A percentile compares a stretch with the other conserved stretches of the same genome.
Conservation (phyloP, 2,329 filamentous ascomycete genomes). For the Fusarium goolgardi region DNA sequence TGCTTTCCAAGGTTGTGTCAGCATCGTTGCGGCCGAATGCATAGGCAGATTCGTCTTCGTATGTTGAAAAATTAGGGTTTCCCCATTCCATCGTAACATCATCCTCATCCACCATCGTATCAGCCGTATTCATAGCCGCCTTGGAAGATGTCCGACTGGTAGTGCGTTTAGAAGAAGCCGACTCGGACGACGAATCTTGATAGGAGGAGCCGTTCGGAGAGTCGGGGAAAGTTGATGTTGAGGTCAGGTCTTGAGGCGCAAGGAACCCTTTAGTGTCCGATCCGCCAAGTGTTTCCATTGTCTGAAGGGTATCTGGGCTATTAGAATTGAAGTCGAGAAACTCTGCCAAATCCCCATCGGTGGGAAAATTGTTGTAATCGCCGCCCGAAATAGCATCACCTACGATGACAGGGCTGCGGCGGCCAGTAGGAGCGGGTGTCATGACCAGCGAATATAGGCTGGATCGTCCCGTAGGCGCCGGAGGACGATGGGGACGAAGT, state of each 20-base stretch:
- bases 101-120: conserved; percentile 59
- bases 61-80: conserved; percentile 48
- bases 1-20: conserved; percentile 43
- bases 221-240: conserved; percentile 55
- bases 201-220: conserved; percentile 58
- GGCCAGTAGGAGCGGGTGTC: conserved; percentile 50
- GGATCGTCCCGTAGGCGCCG: conserved; percentile 35
- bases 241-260: conserved; percentile 51
- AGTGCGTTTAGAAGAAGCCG: conserved; percentile 61
- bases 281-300: conserved; percentile 48
- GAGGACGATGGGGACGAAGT: conserved; percentile 8
- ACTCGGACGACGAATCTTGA: conserved; percentile 65
- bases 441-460: conserved; percentile 50
- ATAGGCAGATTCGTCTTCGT: conserved; percentile 56
- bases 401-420: conserved; percentile 55
- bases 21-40: conserved; percentile 49
- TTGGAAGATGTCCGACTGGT: conserved; percentile 60
- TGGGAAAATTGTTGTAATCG: conserved; percentile 53
- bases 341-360: conserved; percentile 53
- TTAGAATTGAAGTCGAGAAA: conserved; percentile 52
- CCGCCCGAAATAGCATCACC: conserved; percentile 53
- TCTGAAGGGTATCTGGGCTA: conserved; percentile 54
- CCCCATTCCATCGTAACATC: conserved; percentile 59
- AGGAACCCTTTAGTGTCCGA: conserved; percentile 50
- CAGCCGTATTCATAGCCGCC: conserved; percentile 55